Percentiles rank a stretch among this genome's conserved stretches.
These are phyloP conservation scores for Teratosphaeria viscida DNA, from an alignment of 2,329 filamentous ascomycete genomes.

Conservation along the genomic window DNA sequence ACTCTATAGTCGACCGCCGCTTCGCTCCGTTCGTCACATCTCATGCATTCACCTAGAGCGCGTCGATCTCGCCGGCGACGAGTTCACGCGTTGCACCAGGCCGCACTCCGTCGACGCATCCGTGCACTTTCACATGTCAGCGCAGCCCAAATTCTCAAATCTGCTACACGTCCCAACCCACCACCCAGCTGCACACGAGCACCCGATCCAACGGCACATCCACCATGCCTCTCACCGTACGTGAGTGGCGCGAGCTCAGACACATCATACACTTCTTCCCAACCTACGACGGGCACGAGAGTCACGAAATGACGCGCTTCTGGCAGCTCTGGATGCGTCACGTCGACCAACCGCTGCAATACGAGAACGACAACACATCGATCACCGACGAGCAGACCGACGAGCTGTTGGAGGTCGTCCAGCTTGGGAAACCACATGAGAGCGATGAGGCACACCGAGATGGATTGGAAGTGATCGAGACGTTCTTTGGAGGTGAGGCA, in stretches of 20 bases:
- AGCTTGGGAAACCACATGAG: not conserved
- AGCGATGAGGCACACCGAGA: not conserved
- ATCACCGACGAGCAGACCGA: not conserved
- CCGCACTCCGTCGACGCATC: not conserved
- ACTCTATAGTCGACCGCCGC: too few species aligned
- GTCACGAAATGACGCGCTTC: not conserved
- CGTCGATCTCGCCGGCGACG: too few species aligned
- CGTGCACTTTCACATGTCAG: not conserved
- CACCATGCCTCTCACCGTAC: not conserved
- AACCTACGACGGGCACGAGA: not conserved
- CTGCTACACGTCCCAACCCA: not conserved
- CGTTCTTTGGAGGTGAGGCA: not conserved
- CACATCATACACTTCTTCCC: not conserved
- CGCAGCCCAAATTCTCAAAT: not conserved
- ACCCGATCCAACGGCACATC: not conserved
- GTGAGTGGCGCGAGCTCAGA: not conserved
- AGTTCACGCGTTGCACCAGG: not conserved
- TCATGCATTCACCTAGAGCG: too few species aligned
- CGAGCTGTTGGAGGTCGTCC: not conserved
- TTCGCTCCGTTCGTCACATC: too few species aligned
- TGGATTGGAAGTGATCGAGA: not conserved
- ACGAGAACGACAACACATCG: not conserved
- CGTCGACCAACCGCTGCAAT: not conserved
- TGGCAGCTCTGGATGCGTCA: not conserved
- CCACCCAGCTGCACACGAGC: not conserved